Evolutionary conservation across 192 early-diverging fungal genomes (phyloP), one percentile per base, ranked within the genome.

Genomic region (Umbelopsis ramanniana): DNA sequence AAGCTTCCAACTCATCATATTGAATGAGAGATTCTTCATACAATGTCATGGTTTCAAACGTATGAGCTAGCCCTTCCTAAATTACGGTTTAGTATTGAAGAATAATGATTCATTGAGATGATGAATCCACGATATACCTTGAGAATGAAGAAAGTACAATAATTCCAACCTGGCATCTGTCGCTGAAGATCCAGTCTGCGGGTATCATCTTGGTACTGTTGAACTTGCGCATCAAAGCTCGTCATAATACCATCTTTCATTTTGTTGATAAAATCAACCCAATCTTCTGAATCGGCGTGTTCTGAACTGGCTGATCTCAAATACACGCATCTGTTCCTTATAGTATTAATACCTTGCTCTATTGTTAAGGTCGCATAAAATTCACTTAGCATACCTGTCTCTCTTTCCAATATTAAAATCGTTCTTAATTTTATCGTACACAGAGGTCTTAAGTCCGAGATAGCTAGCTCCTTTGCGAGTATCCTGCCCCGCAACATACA

Each of bases 131-230:
- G 4, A 0, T 33, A 19, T 67, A 91, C 90, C 81, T 99, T 99
- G 63, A 97, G 77, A 52, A 98, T 89, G 76, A 99, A 99, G 78
- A 96, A 98, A 53, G 88, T 91, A 79, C 97, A 98, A 80, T 97
- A 99, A 79, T 99, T 99, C 98, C 98, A 99, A 0, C 98, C 98
- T 7, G 97, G 96, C 81, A 98, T 88, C 68, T 96, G 85, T 53
- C 98, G 82, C 77, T 98, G 96, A 33, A 93, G 88, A 55, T 99
- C 98, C 52, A 97, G 72, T 23, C 93, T 84, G 8, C 94, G 82
- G 22, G 94, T 95, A 79, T 97, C 96, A 46, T 91, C 95, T 73
- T 98, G 94, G 68, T 93, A 93, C 50, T 90, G 92, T 67, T 86
- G 66, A 11, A 99, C 89, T 22, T 93, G 90, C 69, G 85, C 84